These are phyloP conservation scores for Phytophthora multivora DNA, from an alignment of 352 stramenopile genomes.

Conservation along the genomic window DNA sequence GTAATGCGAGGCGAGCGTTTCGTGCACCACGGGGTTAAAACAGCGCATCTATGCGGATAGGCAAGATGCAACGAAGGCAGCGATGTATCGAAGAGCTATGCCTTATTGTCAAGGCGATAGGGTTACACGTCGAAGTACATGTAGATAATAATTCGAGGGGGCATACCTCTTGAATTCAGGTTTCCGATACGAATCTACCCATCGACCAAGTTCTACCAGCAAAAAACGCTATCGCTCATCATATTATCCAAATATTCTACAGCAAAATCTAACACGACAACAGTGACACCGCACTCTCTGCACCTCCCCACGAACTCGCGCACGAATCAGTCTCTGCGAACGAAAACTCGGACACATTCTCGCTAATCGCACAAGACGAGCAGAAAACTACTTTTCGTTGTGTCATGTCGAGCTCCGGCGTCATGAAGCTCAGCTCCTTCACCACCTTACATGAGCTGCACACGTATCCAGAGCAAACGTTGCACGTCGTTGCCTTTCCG, in stretches of 20 bases:
- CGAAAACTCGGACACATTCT: constrained; percentile 3
- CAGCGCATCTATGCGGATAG: constrained; percentile 3
- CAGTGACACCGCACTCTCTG: background rate
- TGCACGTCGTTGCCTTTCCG: constrained; percentile 17
- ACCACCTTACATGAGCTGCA: constrained; percentile 37
- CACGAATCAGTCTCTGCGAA: constrained; percentile 2
- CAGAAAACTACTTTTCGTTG: constrained; percentile 47
- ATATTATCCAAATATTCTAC: too few species aligned
- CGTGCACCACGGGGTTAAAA: background rate
- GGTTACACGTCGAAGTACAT: too few species aligned
- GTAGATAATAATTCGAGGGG: too few species aligned
- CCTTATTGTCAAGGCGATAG: background rate
- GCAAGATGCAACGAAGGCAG: background rate
- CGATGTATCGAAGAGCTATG: constrained; percentile 5
- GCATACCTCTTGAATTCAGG: too few species aligned
- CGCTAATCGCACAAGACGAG: constrained; percentile 14
- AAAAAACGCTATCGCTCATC: background rate
- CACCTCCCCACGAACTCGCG: background rate
- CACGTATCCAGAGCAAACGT: constrained; percentile 29
- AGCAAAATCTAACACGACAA: too few species aligned
- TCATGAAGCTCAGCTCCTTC: constrained; percentile 46
- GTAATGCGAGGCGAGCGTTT: constrained; percentile 1
- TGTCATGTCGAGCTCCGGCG: constrained; percentile 33
- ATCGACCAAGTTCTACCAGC: background rate
- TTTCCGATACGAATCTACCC: too few species aligned